Evolutionary conservation across 257 asterid species (phyloP).

Genomic region (Fraxinus quadrangulata): DNA sequence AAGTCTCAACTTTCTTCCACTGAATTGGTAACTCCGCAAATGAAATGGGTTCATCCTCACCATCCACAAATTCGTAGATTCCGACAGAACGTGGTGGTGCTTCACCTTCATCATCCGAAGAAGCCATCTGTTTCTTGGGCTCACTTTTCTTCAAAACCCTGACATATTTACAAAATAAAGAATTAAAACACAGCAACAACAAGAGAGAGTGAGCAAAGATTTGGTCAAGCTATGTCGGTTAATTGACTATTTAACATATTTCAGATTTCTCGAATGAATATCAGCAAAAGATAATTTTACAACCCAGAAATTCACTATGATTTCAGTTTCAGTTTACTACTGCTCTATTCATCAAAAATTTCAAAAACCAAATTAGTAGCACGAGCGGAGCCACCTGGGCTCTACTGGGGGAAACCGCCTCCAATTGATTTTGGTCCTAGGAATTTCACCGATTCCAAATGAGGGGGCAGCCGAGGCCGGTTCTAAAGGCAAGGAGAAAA

Average conservation of each 20-base stretch:
- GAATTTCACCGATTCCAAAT: neutral
- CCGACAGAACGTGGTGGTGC: slow-evolving; percentile 42
- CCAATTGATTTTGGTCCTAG: neutral
- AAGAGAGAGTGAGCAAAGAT: neutral
- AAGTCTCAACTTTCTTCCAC: slow-evolving; percentile 41
- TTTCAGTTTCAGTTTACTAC: neutral
- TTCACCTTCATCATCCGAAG: slow-evolving; percentile 79
- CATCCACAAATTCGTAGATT: slow-evolving; percentile 53
- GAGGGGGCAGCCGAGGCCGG: neutral
- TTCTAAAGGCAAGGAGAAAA: neutral
- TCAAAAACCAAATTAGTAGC: neutral
- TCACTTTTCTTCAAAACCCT: slow-evolving; percentile 17
- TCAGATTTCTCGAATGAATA: neutral
- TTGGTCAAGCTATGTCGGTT: neutral
- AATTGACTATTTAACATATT: neutral
- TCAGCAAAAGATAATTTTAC: neutral
- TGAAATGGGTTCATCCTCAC: slow-evolving; percentile 49
- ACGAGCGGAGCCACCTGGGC: neutral
- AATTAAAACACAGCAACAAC: neutral
- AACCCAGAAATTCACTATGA: neutral
- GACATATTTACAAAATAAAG: slow-evolving; percentile 4
- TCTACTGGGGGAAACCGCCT: neutral
- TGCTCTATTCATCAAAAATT: neutral
- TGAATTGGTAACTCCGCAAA: slow-evolving; percentile 57
- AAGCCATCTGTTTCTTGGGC: slow-evolving; percentile 43